Conservation (phyloP, 2,329 filamentous ascomycete genomes). For the Kalaharituber pfeilii region DNA sequence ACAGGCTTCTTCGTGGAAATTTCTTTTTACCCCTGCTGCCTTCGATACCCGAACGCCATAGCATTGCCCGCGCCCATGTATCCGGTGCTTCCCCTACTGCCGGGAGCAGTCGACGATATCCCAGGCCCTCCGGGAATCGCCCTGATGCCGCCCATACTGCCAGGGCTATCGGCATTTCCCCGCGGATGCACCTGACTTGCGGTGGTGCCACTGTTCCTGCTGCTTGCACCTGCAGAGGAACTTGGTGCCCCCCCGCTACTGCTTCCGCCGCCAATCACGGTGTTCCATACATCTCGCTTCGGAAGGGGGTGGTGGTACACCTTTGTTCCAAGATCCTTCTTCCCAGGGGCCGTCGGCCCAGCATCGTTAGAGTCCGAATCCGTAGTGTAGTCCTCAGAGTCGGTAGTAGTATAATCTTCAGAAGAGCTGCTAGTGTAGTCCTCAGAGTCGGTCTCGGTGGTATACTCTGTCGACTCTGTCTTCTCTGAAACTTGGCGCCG, state of each 20-base stretch:
- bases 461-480: background rate
- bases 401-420: background rate
- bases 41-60: background rate
- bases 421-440: background rate
- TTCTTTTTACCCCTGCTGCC: too few species aligned
- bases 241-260: background rate
- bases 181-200: background rate
- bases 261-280: background rate
- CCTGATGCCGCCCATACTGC: background rate
- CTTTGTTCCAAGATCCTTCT: background rate
- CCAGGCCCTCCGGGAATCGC: background rate
- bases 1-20: too few species aligned
- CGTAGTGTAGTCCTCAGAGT: background rate
- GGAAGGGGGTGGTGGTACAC: background rate
- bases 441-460: background rate
- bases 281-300: background rate
- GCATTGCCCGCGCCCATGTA: background rate
- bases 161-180: background rate
- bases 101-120: background rate
- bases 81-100: background rate
- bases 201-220: background rate
- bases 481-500: background rate
- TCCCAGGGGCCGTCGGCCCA: background rate
- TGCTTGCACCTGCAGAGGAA: background rate
- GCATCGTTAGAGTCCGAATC: background rate